phyloP scores from a whole-genome alignment of 495 filamentous ascomycete species.

The Penicillium ochrochloron region DNA sequence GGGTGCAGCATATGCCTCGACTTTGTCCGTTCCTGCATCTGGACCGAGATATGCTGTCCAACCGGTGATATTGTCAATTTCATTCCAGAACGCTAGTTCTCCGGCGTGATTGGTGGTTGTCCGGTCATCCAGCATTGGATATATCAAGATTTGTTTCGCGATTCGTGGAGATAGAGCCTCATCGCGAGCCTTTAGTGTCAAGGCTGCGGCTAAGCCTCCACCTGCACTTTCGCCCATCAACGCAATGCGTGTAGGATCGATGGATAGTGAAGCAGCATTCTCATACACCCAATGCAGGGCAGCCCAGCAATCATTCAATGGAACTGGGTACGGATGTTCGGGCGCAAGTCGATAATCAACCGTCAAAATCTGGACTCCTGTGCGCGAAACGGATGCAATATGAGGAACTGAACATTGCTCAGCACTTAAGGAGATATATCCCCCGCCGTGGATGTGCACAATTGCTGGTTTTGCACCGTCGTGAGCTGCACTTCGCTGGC shows the following conservation, averaged over 20 bases:
- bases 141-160: constrained; percentile 53
- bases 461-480: neutral
- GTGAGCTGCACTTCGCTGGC: neutral
- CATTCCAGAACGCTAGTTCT: constrained; percentile 22
- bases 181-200: constrained; percentile 24
- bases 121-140: constrained; percentile 54
- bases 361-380: constrained; percentile 27
- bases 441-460: neutral
- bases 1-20: constrained; percentile 26
- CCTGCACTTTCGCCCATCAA: constrained; percentile 20
- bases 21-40: constrained; percentile 16
- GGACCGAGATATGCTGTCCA: constrained; percentile 37
- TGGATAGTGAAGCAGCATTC: constrained; percentile 38
- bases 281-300: constrained; percentile 48
- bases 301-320: constrained; percentile 45
- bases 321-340: constrained; percentile 38
- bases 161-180: constrained; percentile 41
- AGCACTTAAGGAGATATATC: neutral
- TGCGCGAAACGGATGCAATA: neutral
- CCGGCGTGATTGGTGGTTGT: constrained; percentile 21
- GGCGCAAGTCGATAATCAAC: constrained; percentile 42
- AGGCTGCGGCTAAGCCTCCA: neutral
- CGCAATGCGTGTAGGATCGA: constrained; percentile 40
- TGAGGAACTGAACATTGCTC: neutral
- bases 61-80: constrained; percentile 32